A percentile compares a stretch with the other conserved stretches of the same genome.
Evolutionary conservation across 345 rosid genomes (phyloP).

Genomic region (Hibiscus mutabilis): DNA sequence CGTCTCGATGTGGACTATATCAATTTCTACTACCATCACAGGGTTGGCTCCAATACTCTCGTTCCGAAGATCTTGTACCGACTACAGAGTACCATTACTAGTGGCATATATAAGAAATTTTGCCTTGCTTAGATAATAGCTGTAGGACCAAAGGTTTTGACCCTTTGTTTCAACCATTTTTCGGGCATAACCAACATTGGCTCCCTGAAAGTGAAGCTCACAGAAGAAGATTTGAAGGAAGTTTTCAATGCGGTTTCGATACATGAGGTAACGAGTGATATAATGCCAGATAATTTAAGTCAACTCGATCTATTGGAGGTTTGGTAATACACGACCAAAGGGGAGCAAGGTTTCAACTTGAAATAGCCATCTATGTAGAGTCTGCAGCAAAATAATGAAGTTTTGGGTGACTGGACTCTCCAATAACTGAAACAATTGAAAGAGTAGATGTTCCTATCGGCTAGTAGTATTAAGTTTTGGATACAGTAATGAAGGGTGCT

Average conservation of each 20-base stretch:
- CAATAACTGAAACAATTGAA: neutral
- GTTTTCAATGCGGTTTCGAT: neutral
- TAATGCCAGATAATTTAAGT: slow-evolving; percentile 9
- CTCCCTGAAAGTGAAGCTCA: neutral
- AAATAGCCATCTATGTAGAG: neutral
- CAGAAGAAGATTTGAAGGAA: neutral
- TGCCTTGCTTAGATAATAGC: neutral
- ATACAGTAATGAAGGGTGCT: too few species aligned
- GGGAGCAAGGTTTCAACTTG: neutral
- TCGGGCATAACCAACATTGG: slow-evolving; percentile 32
- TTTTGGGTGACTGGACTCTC: neutral
- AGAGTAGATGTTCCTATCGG: too few species aligned
- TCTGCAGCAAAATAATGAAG: neutral
- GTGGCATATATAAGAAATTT: neutral
- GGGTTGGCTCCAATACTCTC: too few species aligned
- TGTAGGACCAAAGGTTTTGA: too few species aligned
- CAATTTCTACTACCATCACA: too few species aligned
- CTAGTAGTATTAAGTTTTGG: too few species aligned
- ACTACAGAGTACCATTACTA: too few species aligned
- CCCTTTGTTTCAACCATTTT: neutral
- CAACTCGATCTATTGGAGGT: slow-evolving; percentile 21
- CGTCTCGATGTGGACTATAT: too few species aligned
- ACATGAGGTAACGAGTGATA: neutral
- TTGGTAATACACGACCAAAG: slow-evolving; percentile 30
- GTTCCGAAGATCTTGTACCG: neutral